Conservation (phyloP, 2,329 filamentous ascomycete species). For the Xylariaceae sp. region DNA sequence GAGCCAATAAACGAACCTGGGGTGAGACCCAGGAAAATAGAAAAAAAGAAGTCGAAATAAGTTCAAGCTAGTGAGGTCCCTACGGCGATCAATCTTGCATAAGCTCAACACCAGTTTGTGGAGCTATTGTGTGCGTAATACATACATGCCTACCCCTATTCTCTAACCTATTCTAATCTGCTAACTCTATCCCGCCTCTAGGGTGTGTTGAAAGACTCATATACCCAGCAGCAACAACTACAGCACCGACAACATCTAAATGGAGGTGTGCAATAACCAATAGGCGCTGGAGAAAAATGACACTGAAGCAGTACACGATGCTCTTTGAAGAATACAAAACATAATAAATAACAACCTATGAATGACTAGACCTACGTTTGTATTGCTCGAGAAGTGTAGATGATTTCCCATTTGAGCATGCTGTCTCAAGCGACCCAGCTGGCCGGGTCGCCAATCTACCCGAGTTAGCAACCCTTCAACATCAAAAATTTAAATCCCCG, state of each 20-base stretch:
- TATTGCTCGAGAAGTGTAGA: neutral
- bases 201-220: neutral
- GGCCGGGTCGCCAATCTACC: neutral
- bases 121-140: no score
- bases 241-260: neutral
- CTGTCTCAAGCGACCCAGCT: neutral
- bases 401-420: neutral
- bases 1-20: neutral
- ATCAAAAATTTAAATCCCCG: neutral
- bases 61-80: neutral
- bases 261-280: neutral
- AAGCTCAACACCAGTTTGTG: neutral
- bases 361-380: neutral
- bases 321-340: no score
- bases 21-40: neutral
- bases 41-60: neutral
- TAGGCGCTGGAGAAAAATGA: neutral
- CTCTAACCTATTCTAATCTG: neutral
- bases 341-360: neutral
- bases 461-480: neutral
- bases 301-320: no score
- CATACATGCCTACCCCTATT: no score
- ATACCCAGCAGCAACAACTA: no score
- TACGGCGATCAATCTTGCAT: neutral
- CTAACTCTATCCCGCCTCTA: neutral